Base-by-base conservation (phyloP, 768 basidiomycete species). In the Hemileccinum rubropunctum region DNA sequence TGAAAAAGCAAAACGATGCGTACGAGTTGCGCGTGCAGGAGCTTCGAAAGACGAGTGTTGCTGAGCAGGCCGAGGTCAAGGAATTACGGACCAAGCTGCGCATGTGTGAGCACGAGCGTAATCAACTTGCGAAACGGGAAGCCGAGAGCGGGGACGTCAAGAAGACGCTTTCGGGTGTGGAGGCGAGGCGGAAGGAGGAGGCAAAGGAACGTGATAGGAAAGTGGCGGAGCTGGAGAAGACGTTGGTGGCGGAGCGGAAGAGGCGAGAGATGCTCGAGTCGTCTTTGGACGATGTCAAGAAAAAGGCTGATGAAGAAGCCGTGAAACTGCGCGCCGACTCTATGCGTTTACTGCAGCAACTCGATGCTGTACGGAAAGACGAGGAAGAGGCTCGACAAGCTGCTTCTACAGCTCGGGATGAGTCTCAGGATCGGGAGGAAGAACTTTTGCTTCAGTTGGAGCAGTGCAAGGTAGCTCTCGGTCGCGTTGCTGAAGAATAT, bases 11-110 rank as follows among this genome's bases (percentile, higher is more conserved):
- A 50, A 77, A 72, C 26, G 79, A 81, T 4, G 50, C 68, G 5
- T 74, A 82, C 38, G 86, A 88, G 27, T 53, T 65, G n/a, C 79
- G 81, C 35, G 57, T 86, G 3, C 80, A 82, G 35, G 86, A 86
- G 42, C 68, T 83, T 51, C 86, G 80, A 65, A 81, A 76, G 57
- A 48, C 66, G 17, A 67, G 71, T 15, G 52, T 65, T 0, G 53
- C 70, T 0, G 83, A 86, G 50, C 80, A 86, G 58, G 66, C 71
- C 0, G 85, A 88, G 62, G 61, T 86, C 60, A 87, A 81, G 58
- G 84, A 82, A 18, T 62, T 86, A 5, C 77, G 80, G 14, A 60
- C 72, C 34, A 87, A 83, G 64, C 69, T 88, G 27, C 76, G 81
- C 15, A 61, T 69, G 42, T 71, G 74, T 5, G 86, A 88, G 52